phyloP scores from a whole-genome alignment of 441 rosid species.

The Sinapis alba region DNA sequence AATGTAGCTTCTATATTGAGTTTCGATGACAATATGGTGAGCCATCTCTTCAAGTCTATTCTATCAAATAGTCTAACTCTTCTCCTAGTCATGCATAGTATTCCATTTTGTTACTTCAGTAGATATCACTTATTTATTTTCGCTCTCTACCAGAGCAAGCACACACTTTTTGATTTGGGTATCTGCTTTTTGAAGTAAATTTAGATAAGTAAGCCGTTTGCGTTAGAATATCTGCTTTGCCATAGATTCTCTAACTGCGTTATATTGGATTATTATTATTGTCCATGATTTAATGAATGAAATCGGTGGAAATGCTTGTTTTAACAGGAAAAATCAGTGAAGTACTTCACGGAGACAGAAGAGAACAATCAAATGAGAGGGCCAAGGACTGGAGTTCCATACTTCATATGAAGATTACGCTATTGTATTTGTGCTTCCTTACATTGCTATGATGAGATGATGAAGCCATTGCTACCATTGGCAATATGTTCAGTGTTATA shows the following conservation, averaged over 20 bases:
- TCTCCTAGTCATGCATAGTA: not conserved
- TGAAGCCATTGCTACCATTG: conserved; percentile 39
- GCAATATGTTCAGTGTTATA: conserved; percentile 36
- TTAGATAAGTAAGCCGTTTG: not conserved
- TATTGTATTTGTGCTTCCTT: not conserved
- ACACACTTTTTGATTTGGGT: not conserved
- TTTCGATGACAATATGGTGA: conserved; percentile 98
- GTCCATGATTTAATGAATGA: conserved; percentile 1
- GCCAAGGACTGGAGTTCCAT: conserved; percentile 98
- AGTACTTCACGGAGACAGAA: conserved; percentile 97
- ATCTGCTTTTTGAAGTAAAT: not conserved
- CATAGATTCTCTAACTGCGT: conserved; percentile 3
- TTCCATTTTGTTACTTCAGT: not conserved
- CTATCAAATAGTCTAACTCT: not conserved
- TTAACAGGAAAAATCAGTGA: conserved; percentile 90
- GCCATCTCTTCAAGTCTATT: conserved; percentile 28
- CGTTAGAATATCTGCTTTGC: not conserved
- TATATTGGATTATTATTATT: not conserved
- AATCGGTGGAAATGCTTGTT: conserved; percentile 7
- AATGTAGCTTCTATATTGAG: conserved; percentile 98
- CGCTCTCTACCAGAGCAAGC: conserved; percentile 7
- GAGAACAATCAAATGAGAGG: conserved; percentile 99
- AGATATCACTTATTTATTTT: not conserved
- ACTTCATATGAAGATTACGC: conserved; percentile 63
- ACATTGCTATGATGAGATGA: conserved; percentile 23